These are phyloP conservation scores for Debaryomyces prosopidis DNA, from an alignment of 805 yeast genomes.

Conservation along the genomic window DNA sequence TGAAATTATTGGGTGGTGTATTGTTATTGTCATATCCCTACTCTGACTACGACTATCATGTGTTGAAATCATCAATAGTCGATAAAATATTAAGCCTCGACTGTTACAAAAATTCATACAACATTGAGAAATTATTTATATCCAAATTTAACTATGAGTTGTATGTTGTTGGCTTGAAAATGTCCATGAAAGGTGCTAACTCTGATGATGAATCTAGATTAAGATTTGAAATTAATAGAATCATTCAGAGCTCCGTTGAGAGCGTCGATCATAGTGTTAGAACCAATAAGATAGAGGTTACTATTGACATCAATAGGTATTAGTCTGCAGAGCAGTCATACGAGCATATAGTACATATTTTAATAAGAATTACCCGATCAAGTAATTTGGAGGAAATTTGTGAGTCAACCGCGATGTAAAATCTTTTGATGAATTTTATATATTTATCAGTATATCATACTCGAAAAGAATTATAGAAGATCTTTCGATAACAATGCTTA, in stretches of 20 bases:
- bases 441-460: no score
- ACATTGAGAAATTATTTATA: constrained; percentile 49
- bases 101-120: constrained; percentile 51
- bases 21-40: constrained; percentile 55
- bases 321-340: constrained; percentile 1
- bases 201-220: constrained; percentile 66
- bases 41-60: constrained; percentile 36
- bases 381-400: constrained; percentile 16
- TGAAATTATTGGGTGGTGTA: constrained; percentile 51
- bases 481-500: constrained; percentile 9
- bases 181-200: constrained; percentile 68
- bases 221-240: constrained; percentile 48
- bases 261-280: constrained; percentile 18
- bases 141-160: constrained; percentile 64
- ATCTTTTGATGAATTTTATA: constrained; percentile 14
- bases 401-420: constrained; percentile 38
- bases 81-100: constrained; percentile 49
- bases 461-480: no score
- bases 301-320: constrained; percentile 31
- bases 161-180: constrained; percentile 54
- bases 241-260: constrained; percentile 37
- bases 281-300: constrained; percentile 31
- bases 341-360: neutral
- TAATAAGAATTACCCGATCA: neutral
- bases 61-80: constrained; percentile 40